A percentile compares a stretch with the other conserved stretches of the same genome.
These are phyloP conservation scores for Tetrahymena malaccensis DNA, from an alignment of 73 alveolate genomes.

Conservation along the genomic window DNA sequence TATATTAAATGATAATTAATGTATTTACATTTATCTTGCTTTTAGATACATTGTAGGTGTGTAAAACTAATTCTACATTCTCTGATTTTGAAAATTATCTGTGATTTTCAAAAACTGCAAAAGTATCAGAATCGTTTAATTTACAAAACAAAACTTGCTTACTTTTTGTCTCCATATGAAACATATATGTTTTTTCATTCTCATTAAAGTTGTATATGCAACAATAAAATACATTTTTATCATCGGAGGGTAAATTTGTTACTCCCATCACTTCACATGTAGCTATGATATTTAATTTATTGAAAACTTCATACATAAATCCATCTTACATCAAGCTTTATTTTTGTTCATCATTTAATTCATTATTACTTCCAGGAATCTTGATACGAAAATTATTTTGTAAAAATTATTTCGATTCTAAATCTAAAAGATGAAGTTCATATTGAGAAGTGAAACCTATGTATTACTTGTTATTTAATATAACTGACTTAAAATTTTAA, in stretches of 20 bases:
- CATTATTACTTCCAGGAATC: neutral
- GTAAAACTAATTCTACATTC: neutral
- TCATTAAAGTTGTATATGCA: neutral
- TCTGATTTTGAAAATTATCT: neutral
- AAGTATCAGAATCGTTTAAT: neutral
- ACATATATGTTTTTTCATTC: neutral
- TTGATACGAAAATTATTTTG: neutral
- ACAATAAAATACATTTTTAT: neutral
- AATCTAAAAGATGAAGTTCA: neutral
- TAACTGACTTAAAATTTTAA: neutral
- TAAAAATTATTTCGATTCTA: neutral
- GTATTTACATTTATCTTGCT: neutral
- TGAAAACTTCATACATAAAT: neutral
- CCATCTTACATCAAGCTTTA: neutral
- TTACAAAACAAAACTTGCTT: neutral
- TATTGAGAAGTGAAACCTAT: neutral
- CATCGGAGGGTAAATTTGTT: neutral
- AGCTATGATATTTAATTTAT: neutral
- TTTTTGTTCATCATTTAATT: neutral
- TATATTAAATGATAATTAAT: neutral
- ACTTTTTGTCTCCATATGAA: neutral
- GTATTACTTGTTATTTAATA: neutral
- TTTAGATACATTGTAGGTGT: neutral
- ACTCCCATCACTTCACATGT: neutral
- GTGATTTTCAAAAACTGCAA: neutral